Percentiles rank a stretch among this genome's conserved stretches.
Evolutionary conservation across 1,139 yeast genomes (phyloP).

Genomic region (Meyerozyma elateridarum): DNA sequence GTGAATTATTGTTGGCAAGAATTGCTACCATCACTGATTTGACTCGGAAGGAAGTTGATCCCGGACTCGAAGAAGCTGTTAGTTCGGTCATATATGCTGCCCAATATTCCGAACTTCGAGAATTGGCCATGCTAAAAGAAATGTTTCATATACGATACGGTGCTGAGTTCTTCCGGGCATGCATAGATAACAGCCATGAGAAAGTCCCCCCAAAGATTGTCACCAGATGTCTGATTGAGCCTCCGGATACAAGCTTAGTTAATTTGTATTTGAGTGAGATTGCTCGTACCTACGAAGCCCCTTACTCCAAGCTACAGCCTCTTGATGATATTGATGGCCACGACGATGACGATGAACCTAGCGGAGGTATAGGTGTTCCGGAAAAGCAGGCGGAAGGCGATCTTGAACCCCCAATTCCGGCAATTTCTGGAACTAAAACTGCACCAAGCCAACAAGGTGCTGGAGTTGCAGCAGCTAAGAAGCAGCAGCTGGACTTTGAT

Average conservation of each 20-base stretch:
- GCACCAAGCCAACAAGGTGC: conserved; percentile 6
- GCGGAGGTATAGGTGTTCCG: conserved; percentile 11
- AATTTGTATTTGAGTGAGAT: conserved; percentile 71
- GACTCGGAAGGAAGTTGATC: conserved; percentile 43
- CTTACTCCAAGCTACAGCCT: conserved; percentile 56
- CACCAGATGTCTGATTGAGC: conserved; percentile 57
- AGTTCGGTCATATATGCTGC: conserved; percentile 67
- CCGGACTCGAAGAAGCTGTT: conserved; percentile 70
- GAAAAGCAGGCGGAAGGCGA: conserved; percentile 15
- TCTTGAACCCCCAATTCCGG: conserved; percentile 17
- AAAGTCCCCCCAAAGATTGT: conserved; percentile 63
- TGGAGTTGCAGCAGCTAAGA: conserved; percentile 10
- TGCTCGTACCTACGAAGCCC: conserved; percentile 74
- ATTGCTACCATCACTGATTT: conserved; percentile 50
- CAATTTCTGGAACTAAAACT: conserved; percentile 10
- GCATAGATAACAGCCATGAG: conserved; percentile 50
- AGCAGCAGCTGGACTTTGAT: conserved; percentile 32
- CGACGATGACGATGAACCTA: conserved; percentile 15
- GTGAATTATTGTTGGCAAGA: conserved; percentile 79
- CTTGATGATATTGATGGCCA: conserved; percentile 21
- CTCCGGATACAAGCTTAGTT: conserved; percentile 67
- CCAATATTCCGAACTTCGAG: conserved; percentile 72
- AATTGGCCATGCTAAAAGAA: conserved; percentile 58
- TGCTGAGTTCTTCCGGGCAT: conserved; percentile 52
- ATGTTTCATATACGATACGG: conserved; percentile 63